Evolutionary conservation across 2,329 filamentous ascomycete species (phyloP), one percentile per base, ranked within the genome.

Genomic region (Erysiphe pulchra): DNA sequence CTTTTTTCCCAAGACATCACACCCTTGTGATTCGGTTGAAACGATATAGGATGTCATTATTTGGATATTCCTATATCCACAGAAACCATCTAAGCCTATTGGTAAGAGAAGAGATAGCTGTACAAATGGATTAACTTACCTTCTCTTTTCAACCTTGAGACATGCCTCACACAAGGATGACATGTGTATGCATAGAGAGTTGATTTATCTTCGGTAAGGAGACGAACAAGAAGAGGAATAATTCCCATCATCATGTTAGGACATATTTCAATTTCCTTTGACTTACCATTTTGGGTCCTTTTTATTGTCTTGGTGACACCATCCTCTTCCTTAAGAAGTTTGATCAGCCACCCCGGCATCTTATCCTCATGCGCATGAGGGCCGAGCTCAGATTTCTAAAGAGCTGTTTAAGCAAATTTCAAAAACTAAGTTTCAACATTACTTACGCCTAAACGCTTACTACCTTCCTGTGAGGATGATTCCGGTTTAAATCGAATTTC

Each of bases 111-210:
- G n/a, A n/a, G n/a, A n/a, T n/a, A n/a, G n/a, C n/a, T n/a, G n/a
- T n/a, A n/a, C n/a, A n/a, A n/a, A n/a, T n/a, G n/a, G n/a, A n/a
- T n/a, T n/a, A 13, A 41, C 53, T 31, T 59, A 70, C 74, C 75
- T 63, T 93, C 86, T 49, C 66, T 69, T n/a, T 69, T 71, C 45
- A 92, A 67, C 55, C 92, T 92, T 45, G 80, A 82, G 24, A 95
- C 69, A 55, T 94, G 86, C 43, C 75, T 68, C 0, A 84, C 79
- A 42, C 68, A 66, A 1, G 78, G 70, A 54, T 85, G 75, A 59
- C 86, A 94, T 32, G 93, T 65, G 54, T 85, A 93, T 6, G 82
- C 81, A 50, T 73, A 73, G 45, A 71, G 65, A 1, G 83, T 80
- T 4, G 64, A 63, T 8, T 62, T 57, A 53, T 80, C 82, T 46